These are phyloP conservation scores for Dacryopinax primogenitus DNA, from an alignment of 768 basidiomycete genomes.

Conservation along the genomic window DNA sequence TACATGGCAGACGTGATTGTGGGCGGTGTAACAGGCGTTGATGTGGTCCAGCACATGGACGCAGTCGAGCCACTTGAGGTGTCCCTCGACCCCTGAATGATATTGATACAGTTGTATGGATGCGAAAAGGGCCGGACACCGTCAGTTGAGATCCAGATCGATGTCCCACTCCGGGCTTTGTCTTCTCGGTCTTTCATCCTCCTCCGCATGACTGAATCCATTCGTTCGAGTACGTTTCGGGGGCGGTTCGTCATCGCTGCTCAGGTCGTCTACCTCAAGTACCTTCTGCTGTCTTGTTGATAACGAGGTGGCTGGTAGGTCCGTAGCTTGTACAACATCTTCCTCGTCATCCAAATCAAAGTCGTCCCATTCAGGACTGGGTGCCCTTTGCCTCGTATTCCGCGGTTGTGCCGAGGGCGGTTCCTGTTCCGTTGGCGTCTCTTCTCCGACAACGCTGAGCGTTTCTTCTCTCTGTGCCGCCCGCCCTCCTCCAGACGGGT, in stretches of 20 bases:
- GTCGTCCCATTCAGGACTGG: not conserved
- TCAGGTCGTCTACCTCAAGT: not conserved
- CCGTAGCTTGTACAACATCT: not conserved
- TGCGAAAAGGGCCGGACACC: no score
- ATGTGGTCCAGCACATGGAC: no score
- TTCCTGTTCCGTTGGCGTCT: no score
- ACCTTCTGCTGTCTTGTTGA: not conserved
- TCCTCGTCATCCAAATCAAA: not conserved
- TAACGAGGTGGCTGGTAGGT: not conserved
- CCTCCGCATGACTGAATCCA: not conserved
- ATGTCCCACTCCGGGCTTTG: conserved; percentile 63
- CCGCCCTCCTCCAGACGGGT: conserved; percentile 10
- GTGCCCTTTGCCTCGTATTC: not conserved
- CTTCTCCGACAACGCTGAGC: no score
- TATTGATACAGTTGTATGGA: no score
- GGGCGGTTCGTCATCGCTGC: conserved; percentile 2
- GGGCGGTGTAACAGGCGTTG: no score
- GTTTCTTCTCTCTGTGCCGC: not conserved
- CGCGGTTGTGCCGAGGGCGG: no score
- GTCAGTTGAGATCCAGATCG: conserved; percentile 37
- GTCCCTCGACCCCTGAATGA: no score
- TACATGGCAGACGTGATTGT: no score
- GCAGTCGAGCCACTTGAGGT: no score
- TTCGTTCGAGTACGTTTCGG: not conserved
- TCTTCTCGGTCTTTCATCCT: conserved; percentile 24